Evolutionary conservation across 148 eudicot genomes (phyloP), one percentile per base, ranked within the genome.

Genomic region (Silene latifolia): DNA sequence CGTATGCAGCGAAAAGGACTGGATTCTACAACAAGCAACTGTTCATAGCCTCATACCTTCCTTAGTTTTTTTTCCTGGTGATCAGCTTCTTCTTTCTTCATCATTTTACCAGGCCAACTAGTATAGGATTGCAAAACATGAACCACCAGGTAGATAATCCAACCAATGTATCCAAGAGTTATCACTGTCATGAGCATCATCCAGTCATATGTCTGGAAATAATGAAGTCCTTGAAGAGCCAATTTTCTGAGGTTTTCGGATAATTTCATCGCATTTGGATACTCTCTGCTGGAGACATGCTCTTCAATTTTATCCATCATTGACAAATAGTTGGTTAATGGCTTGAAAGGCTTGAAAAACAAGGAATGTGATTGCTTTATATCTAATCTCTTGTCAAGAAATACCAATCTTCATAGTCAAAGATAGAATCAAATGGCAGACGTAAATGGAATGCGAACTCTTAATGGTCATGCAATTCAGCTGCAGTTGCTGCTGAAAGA

Each of bases 121-220:
- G 97, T 85, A 78, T 95, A 95, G 47, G 96, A 90, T 80, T 90
- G 92, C 81, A 95, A 78, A 27, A 95, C 93, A 70, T 95, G 98
- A 78, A 95, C 77, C 51, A 86, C 77, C 75, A 95, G 81, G 84
- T 89, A 89, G 70, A 88, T 83, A 84, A 95, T 95, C 98, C 98
- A 95, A 73, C 98, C 98, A 80, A 85, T 67, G 76, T 95, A 95
- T 71, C 98, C 98, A 77, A 95, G 92, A 79, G 93, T 89, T 81
- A 95, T 78, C 71, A 89, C 81, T 23, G 87, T 83, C 98, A 90
- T 95, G 76, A 95, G 90, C 98, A 90, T 89, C 82, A 90, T 84
- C 98, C 98, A 95, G 82, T 95, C 98, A 85, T 95, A 95, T 39
- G 98, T 95, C 77, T 95, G 98, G 77, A 95, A 95, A 81, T 95